phyloP scores from a whole-genome alignment of 1,284 basidiomycete species.

The Tetrapyrgos nigripes region DNA sequence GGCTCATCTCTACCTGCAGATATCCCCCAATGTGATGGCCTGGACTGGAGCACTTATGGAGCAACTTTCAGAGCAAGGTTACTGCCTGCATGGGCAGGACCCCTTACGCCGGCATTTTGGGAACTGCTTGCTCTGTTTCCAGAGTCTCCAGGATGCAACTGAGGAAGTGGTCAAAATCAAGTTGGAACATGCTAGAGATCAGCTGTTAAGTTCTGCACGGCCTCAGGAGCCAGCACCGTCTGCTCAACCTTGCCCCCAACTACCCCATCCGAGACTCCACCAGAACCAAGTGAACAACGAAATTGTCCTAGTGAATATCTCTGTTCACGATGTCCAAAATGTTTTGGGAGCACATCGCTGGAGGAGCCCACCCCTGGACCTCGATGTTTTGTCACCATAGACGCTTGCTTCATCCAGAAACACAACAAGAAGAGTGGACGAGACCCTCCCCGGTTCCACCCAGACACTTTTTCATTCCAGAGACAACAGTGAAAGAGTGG shows the following conservation, averaged over 20 bases:
- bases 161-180: no score
- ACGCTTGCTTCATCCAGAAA: constrained; percentile 23
- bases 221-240: no score
- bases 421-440: constrained; percentile 5
- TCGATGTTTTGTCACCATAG: constrained; percentile 4
- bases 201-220: constrained; percentile 26
- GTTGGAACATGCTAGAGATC: no score
- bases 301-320: not conserved
- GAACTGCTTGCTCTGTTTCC: constrained; percentile 26
- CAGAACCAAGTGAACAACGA: not conserved
- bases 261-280: no score
- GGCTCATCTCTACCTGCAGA: no score
- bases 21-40: constrained; percentile 9
- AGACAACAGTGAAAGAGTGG: not conserved
- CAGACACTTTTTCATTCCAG: no score
- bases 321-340: constrained; percentile 1
- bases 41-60: constrained; percentile 3
- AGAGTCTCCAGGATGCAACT: constrained; percentile 33
- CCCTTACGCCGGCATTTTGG: no score
- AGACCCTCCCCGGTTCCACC: constrained; percentile 23
- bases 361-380: no score
- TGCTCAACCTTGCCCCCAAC: no score
- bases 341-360: constrained; percentile 12
- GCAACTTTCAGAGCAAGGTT: constrained; percentile 1
- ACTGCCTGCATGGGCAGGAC: not conserved